Conservation (phyloP, 106 monocot species). For the Dendrobium officinale region DNA sequence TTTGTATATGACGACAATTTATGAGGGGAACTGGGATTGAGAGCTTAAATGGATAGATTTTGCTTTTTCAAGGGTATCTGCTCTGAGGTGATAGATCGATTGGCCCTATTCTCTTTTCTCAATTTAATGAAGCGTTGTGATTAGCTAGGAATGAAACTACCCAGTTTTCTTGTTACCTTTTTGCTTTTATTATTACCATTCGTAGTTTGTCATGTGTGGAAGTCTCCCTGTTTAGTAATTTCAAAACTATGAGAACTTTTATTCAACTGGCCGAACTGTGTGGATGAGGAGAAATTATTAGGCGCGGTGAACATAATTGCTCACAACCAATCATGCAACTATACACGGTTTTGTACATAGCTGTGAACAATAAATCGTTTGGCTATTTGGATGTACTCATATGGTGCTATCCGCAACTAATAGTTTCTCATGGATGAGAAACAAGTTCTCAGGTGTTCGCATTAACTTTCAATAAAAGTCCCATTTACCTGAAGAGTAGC, state of each 20-base stretch:
- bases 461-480: background rate
- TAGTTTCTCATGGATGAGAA: background rate
- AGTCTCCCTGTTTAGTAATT: background rate
- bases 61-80: slow-evolving; percentile 28
- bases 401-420: too few species aligned
- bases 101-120: background rate
- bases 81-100: slow-evolving; percentile 26
- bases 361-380: too few species aligned
- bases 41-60: slow-evolving; percentile 28
- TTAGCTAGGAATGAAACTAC: background rate
- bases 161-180: background rate
- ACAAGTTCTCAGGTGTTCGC: background rate
- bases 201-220: background rate
- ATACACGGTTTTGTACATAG: too few species aligned
- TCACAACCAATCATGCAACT: too few species aligned
- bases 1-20: background rate
- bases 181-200: background rate
- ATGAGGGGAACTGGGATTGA: background rate
- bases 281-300: background rate
- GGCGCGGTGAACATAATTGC: too few species aligned
- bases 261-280: background rate
- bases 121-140: background rate
- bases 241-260: background rate
- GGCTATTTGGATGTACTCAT: too few species aligned
- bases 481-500: too few species aligned